phyloP scores from a whole-genome alignment of 179 eudicot genomes.

The Dionaea muscipula region DNA sequence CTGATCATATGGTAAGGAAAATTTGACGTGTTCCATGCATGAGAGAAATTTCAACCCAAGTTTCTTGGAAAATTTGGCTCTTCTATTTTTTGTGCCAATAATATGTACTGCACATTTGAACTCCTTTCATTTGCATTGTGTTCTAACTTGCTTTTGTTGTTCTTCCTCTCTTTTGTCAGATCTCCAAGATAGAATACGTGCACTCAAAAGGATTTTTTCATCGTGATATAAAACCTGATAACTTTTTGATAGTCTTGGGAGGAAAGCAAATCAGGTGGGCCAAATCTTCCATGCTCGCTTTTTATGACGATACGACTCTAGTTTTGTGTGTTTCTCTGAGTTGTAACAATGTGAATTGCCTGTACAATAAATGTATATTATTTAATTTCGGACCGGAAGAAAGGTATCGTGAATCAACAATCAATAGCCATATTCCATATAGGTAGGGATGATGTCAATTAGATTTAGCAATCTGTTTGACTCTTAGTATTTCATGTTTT shows the following conservation, averaged over 20 bases:
- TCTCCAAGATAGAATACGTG: conserved; percentile 71
- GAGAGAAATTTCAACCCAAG: too few species aligned
- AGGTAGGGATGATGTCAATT: conserved; percentile 29
- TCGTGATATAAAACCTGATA: conserved; percentile 84
- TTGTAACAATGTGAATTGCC: too few species aligned
- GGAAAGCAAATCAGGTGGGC: conserved; percentile 76
- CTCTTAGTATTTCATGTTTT: background rate
- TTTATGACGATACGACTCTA: background rate
- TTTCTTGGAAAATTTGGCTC: too few species aligned
- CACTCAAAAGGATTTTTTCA: conserved; percentile 92
- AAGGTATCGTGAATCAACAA: conserved; percentile 70
- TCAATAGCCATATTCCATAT: conserved; percentile 91
- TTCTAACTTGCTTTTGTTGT: too few species aligned
- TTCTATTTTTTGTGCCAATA: too few species aligned
- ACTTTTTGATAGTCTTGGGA: conserved; percentile 88
- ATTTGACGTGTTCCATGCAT: too few species aligned
- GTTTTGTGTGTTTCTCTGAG: background rate
- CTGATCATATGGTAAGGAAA: conserved; percentile 77
- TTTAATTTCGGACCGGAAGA: conserved; percentile 76
- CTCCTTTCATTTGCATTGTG: too few species aligned
- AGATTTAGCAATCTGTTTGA: background rate
- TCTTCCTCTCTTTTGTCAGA: conserved; percentile 22
- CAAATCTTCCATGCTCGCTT: background rate
- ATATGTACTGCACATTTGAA: too few species aligned
- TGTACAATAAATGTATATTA: conserved; percentile 52